These are phyloP conservation scores for Polytrichum formosum DNA, from an alignment of 225 moss, liverwort and hornwort species.

Conservation along the genomic window DNA sequence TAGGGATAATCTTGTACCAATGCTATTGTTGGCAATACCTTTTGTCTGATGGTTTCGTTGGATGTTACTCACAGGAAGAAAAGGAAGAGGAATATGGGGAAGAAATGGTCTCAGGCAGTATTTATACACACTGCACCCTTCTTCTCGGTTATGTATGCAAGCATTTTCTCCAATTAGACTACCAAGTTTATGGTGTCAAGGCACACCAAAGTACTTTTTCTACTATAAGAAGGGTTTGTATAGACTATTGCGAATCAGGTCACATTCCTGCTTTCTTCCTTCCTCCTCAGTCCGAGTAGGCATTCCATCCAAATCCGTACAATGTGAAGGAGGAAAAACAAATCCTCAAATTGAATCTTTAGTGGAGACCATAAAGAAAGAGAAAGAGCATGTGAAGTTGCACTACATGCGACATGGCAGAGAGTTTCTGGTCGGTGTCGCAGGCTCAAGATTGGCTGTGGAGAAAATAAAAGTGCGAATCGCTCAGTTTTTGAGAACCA, in stretches of 20 bases:
- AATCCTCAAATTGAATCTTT: background rate
- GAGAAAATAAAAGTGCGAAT: slow-evolving; percentile 42
- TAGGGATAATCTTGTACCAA: no score
- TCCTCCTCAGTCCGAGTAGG: slow-evolving; percentile 25
- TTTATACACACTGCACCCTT: slow-evolving; percentile 26
- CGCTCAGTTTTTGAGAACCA: slow-evolving; percentile 37
- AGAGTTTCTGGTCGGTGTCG: slow-evolving; percentile 52
- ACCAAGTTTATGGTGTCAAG: slow-evolving; percentile 23
- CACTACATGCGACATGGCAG: slow-evolving; percentile 51
- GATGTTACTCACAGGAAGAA: background rate
- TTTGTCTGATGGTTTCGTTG: no score
- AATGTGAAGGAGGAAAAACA: background rate
- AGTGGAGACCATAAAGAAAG: slow-evolving; percentile 1
- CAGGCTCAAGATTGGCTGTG: slow-evolving; percentile 39
- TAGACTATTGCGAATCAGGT: slow-evolving; percentile 33
- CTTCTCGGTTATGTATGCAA: slow-evolving; percentile 31
- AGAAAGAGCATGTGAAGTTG: slow-evolving; percentile 18
- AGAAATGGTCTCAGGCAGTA: slow-evolving; percentile 15
- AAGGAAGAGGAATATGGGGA: background rate
- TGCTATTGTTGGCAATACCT: no score
- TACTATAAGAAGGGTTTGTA: slow-evolving; percentile 31
- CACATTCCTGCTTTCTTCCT: slow-evolving; percentile 25
- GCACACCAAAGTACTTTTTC: slow-evolving; percentile 31
- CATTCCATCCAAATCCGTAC: slow-evolving; percentile 8
- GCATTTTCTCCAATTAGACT: slow-evolving; percentile 15